Conservation (phyloP, 1,139 yeast species). For the Yamadazyma membranifaciens region DNA sequence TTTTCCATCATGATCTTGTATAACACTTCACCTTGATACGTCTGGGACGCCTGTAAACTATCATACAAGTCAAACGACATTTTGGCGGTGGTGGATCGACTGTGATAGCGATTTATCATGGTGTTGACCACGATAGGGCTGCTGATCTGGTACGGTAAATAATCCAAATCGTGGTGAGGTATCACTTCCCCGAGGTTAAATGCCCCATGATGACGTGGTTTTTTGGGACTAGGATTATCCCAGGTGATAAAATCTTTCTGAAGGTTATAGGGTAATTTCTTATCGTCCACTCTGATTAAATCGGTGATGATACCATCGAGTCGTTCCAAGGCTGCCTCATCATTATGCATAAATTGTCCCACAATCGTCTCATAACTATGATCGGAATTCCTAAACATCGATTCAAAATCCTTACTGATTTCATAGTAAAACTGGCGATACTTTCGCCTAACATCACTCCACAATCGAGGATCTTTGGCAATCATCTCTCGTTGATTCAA, state of each 20-base stretch:
- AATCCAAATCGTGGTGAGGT: constrained; percentile 10
- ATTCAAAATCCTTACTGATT: constrained; percentile 9
- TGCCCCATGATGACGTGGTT: neutral
- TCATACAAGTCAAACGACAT: constrained; percentile 11
- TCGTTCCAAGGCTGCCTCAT: constrained; percentile 11
- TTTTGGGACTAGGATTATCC: neutral
- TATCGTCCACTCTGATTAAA: constrained; percentile 7
- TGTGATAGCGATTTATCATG: constrained; percentile 11
- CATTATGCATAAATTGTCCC: constrained; percentile 14
- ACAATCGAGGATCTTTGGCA: constrained; percentile 11
- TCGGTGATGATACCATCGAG: constrained; percentile 9
- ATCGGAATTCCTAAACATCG: constrained; percentile 9
- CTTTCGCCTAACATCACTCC: constrained; percentile 9
- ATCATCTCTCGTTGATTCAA: constrained; percentile 16
- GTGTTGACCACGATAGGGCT: constrained; percentile 9
- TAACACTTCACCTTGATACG: constrained; percentile 18
- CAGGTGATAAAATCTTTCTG: constrained; percentile 8
- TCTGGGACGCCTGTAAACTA: constrained; percentile 15
- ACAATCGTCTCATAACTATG: constrained; percentile 6
- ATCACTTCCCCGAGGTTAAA: neutral
- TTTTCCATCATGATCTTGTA: constrained; percentile 16
- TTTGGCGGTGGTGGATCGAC: constrained; percentile 1
- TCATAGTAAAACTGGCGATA: constrained; percentile 13
- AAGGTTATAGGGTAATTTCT: constrained; percentile 10
- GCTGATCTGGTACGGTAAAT: constrained; percentile 17